phyloP scores from a whole-genome alignment of 2,329 filamentous ascomycete genomes.

The Aspergillus arachidicola region DNA sequence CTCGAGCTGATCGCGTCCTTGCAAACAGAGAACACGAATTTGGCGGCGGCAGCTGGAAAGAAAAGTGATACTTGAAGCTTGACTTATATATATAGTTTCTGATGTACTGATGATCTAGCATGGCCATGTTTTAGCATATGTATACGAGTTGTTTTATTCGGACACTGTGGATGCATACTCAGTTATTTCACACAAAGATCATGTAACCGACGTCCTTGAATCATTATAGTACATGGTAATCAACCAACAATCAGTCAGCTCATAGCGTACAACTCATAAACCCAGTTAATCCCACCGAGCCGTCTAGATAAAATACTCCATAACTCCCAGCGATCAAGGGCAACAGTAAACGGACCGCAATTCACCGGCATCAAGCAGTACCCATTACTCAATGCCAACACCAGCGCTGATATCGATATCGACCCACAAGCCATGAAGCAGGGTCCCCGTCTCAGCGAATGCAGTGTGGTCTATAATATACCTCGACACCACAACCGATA shows the following conservation, averaged over 20 bases:
- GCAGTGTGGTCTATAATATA: too few species aligned
- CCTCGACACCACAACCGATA: not conserved
- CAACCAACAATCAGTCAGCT: not conserved
- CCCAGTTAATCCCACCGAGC: not conserved
- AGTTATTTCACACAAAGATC: not conserved
- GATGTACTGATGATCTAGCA: not conserved
- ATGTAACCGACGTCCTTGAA: not conserved
- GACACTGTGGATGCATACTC: not conserved
- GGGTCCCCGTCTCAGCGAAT: too few species aligned
- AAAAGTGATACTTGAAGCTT: not conserved
- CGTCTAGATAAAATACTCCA: not conserved
- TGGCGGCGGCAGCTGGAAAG: conserved; percentile 30
- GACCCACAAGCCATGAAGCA: too few species aligned
- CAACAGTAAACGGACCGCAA: not conserved
- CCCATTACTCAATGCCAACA: not conserved
- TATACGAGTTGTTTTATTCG: not conserved
- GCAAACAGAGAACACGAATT: conserved; percentile 59
- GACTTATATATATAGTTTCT: not conserved
- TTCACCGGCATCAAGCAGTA: not conserved
- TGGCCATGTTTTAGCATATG: not conserved
- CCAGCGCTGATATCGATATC: not conserved
- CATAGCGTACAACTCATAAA: not conserved
- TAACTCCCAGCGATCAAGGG: not conserved
- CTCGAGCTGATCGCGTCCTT: conserved; percentile 56
- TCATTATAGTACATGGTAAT: not conserved